Evolutionary conservation across 768 basidiomycete species (phyloP).

Genomic region (Neoboletus magnificus): DNA sequence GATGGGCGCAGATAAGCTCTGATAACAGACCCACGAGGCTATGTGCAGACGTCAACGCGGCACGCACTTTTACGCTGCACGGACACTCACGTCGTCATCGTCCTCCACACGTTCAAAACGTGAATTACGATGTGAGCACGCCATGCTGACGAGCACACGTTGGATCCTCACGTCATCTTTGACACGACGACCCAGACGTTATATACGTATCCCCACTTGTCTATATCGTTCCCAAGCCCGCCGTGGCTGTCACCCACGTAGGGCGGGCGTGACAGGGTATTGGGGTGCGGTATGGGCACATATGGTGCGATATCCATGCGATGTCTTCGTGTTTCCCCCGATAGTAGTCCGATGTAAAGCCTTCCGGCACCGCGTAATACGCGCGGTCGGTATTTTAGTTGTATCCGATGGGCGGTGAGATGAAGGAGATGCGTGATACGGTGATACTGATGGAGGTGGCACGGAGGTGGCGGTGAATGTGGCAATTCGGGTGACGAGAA

Average conservation of each 20-base stretch:
- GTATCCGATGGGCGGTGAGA: not conserved
- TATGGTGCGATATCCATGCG: not conserved
- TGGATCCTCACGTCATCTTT: not conserved
- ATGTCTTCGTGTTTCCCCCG: not conserved
- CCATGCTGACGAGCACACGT: conserved; percentile 5
- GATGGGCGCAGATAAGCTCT: conserved; percentile 10
- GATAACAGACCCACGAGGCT: conserved; percentile 17
- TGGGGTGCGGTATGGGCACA: not conserved
- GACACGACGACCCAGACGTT: not conserved
- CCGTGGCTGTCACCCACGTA: not conserved
- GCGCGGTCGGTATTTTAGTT: not conserved
- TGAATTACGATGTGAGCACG: conserved; percentile 2
- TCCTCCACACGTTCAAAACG: not conserved
- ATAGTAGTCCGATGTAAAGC: not conserved
- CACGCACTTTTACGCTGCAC: not conserved
- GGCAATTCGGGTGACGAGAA: not conserved
- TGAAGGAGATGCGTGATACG: too few relatives aligned
- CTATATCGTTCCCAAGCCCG: not conserved
- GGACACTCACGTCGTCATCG: not conserved
- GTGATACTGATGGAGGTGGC: conserved; percentile 1
- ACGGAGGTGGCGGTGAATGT: not conserved
- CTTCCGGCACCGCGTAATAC: conserved; percentile 5
- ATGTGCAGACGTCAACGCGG: not conserved
- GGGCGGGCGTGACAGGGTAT: not conserved
- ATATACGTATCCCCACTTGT: not conserved